Evolutionary conservation across 495 filamentous ascomycete genomes (phyloP).

Genomic region (Lineolata rhizophorae): DNA sequence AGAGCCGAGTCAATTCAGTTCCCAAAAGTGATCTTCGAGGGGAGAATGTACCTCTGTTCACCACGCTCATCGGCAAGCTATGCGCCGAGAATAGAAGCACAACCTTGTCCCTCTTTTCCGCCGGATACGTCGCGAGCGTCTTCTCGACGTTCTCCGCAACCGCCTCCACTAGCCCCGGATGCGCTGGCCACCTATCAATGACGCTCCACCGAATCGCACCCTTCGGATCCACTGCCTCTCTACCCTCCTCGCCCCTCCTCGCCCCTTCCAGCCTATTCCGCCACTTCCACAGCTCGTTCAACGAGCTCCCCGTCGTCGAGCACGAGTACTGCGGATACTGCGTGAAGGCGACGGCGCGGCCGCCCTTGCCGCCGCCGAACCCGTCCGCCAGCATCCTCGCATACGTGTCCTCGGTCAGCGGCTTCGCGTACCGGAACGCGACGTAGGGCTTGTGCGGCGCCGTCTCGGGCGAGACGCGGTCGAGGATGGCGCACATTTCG

Average conservation of each 20-base stretch:
- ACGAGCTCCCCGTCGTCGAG: slow-evolving; percentile 83
- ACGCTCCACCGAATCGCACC: slow-evolving; percentile 88
- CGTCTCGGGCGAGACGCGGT: slow-evolving; percentile 71
- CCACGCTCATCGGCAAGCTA: slow-evolving; percentile 88
- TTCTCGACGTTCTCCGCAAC: slow-evolving; percentile 79
- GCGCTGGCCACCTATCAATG: slow-evolving; percentile 90
- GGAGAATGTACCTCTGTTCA: too few species aligned
- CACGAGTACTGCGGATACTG: slow-evolving; percentile 99
- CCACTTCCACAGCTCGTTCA: slow-evolving; percentile 98
- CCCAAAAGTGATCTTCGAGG: slow-evolving; percentile 22
- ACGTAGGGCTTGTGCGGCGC: slow-evolving; percentile 97
- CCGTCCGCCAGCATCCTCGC: slow-evolving; percentile 61
- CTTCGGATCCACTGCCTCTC: slow-evolving; percentile 23
- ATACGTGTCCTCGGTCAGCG: slow-evolving; percentile 89
- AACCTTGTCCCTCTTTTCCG: slow-evolving; percentile 51
- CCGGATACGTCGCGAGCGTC: slow-evolving; percentile 60
- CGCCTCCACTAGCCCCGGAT: slow-evolving; percentile 73
- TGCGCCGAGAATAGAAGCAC: slow-evolving; percentile 89
- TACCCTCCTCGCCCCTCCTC: slow-evolving; percentile 18
- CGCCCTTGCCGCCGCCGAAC: slow-evolving; percentile 51
- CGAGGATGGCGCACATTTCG: slow-evolving; percentile 92
- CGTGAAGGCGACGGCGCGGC: slow-evolving; percentile 87
- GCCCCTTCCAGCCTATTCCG: slow-evolving; percentile 70
- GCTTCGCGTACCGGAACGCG: slow-evolving; percentile 90
- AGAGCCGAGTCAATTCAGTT: slow-evolving; percentile 16